Percentiles rank a stretch among this genome's conserved stretches.
Evolutionary conservation across 2,329 filamentous ascomycete species (phyloP).

Genomic region (Xylariaceae sp.): DNA sequence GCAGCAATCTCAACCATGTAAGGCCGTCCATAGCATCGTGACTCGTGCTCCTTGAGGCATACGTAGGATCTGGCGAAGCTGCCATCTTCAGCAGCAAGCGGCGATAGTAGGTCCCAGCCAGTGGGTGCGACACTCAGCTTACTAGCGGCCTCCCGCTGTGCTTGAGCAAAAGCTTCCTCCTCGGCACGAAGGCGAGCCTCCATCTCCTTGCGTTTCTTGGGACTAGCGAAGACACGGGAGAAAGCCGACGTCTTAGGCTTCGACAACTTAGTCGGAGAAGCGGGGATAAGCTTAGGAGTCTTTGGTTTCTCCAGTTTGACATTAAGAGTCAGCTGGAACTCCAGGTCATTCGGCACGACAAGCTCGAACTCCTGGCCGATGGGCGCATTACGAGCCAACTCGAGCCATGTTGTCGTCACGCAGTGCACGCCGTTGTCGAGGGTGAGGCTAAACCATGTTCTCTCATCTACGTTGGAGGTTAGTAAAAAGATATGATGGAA

Average conservation of each 20-base stretch:
- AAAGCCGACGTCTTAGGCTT: slow-evolving; percentile 82
- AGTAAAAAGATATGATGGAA: slow-evolving; percentile 9
- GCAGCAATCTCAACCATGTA: slow-evolving; percentile 84
- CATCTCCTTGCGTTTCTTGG: slow-evolving; percentile 93
- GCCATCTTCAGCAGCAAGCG: slow-evolving; percentile 81
- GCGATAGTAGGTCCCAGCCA: slow-evolving; percentile 81
- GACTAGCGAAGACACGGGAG: slow-evolving; percentile 86
- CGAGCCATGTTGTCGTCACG: slow-evolving; percentile 92
- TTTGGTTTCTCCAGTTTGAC: slow-evolving; percentile 86
- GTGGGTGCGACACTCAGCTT: slow-evolving; percentile 61
- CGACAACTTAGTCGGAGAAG: slow-evolving; percentile 57
- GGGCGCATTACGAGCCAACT: slow-evolving; percentile 83
- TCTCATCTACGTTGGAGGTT: slow-evolving; percentile 58
- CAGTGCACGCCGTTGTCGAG: slow-evolving; percentile 98
- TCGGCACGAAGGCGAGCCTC: slow-evolving; percentile 81
- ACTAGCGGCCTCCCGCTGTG: slow-evolving; percentile 59
- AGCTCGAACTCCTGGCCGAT: slow-evolving; percentile 98
- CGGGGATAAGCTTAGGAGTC: slow-evolving; percentile 44
- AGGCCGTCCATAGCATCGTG: slow-evolving; percentile 79
- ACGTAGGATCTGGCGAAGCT: slow-evolving; percentile 94
- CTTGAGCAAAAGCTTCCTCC: slow-evolving; percentile 63
- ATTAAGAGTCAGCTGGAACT: slow-evolving; percentile 95
- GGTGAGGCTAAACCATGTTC: slow-evolving; percentile 90
- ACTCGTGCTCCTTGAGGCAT: slow-evolving; percentile 87
- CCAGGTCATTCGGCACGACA: slow-evolving; percentile 93